Percentiles rank a stretch among this genome's conserved stretches.
These are phyloP conservation scores for Lobosporangium transversale DNA, from an alignment of 192 early-diverging fungal species.

Conservation along the genomic window DNA sequence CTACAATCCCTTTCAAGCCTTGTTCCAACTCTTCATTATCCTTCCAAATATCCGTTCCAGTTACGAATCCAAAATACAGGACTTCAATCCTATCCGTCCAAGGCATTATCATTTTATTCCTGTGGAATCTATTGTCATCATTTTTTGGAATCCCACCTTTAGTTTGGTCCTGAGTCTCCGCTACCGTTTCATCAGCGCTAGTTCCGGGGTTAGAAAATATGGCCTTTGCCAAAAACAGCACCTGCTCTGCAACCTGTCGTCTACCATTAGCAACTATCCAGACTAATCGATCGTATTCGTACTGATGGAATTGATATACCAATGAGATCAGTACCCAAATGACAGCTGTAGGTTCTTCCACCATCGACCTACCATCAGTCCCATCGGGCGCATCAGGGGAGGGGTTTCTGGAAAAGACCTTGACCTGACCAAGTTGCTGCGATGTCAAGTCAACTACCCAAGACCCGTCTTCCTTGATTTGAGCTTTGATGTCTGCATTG, in stretches of 20 bases:
- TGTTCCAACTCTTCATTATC: not conserved
- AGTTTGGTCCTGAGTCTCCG: not conserved
- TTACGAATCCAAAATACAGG: constrained; percentile 13
- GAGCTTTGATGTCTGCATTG: not conserved
- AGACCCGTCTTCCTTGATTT: constrained; percentile 10
- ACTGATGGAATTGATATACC: constrained; percentile 12
- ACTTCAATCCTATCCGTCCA: constrained; percentile 27
- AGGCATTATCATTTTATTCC: not conserved
- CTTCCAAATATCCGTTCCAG: constrained; percentile 13
- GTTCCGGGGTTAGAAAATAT: not conserved
- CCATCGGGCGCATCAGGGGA: no score
- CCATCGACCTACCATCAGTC: not conserved
- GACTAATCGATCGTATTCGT: constrained; percentile 20
- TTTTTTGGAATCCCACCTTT: not conserved
- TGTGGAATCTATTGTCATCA: not conserved
- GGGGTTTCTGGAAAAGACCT: constrained; percentile 24
- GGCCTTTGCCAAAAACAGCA: constrained; percentile 7
- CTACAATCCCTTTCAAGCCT: constrained; percentile 5
- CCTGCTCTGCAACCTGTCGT: constrained; percentile 33
- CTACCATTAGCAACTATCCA: constrained; percentile 35
- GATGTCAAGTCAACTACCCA: constrained; percentile 22
- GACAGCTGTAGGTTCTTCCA: constrained; percentile 12
- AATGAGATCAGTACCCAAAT: constrained; percentile 8
- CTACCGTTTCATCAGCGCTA: not conserved
- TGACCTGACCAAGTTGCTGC: constrained; percentile 18